phyloP scores from a whole-genome alignment of 2,329 filamentous ascomycete genomes.

The Fusarium fujikuroi region DNA sequence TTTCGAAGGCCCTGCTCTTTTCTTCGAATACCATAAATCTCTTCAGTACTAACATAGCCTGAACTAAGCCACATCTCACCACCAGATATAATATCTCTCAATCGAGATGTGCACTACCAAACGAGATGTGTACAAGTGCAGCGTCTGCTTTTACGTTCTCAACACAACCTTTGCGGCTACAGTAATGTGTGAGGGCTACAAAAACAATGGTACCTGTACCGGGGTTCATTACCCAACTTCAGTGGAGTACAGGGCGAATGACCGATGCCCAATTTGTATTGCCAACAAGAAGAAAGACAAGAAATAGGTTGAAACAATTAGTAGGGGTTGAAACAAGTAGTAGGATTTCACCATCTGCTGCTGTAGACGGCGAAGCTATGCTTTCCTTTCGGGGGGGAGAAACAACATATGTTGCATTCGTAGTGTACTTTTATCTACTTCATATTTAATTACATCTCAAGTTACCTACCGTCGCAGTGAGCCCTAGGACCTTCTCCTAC shows the following conservation, averaged over 20 bases:
- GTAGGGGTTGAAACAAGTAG: accelerated
- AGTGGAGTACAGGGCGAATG: background rate
- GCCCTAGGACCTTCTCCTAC: background rate
- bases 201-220: background rate
- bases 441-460: background rate
- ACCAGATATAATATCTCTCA: no score
- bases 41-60: accelerated
- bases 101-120: background rate
- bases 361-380: background rate
- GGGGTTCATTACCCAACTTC: background rate
- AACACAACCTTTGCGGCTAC: background rate
- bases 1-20: accelerated
- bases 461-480: accelerated
- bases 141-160: background rate
- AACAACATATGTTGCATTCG: background rate
- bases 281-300: background rate
- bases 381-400: background rate
- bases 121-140: background rate
- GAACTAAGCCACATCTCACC: accelerated
- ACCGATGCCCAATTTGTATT: background rate
- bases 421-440: background rate
- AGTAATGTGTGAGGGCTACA: background rate
- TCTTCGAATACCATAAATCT: accelerated
- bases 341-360: accelerated
- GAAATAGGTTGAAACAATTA: background rate